Base-by-base conservation (phyloP, 306 rosid genomes). In the Vigna reflexopilosa region DNA sequence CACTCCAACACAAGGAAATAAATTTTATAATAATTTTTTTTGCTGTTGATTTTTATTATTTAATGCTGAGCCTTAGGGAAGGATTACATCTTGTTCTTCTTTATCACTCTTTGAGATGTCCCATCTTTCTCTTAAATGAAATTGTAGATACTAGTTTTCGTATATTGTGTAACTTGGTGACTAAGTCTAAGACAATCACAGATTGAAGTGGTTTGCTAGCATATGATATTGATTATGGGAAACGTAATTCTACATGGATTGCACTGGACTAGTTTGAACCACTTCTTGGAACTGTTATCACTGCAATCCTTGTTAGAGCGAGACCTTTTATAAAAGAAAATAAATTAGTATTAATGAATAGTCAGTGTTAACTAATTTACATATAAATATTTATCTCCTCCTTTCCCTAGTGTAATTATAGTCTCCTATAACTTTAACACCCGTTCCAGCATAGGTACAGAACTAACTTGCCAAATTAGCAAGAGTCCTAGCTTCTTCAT, bases 151-250 rank as follows among this genome's bases (percentile, higher is more conserved):
- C 30, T 62, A 48, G 34, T 48, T 28, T 62, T 13, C 61, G n/a
- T 28, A 40, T 17, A 22, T 24, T 48, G 14, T 48, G 66, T 44
- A 44, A 17, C 62, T 65, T 66, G 67, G 75, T 50, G 22, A 70
- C 13, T 42, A 49, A 26, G 17, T 62, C 38, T n/a, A n/a, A 36
- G 66, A 22, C 32, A 71, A 72, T 64, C 57, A 11, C 34, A 42
- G 40, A 44, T 71, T 66, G 59, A 57, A 66, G 69, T 78, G 64
- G 62, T 65, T 64, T 78, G 32, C 44, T 72, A 44, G 55, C 19
- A 45, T 24, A 11, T 30, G 42, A 10, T 75, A 30, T 67, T 70
- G 47, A 40, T 9, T 24, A 54, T 51, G 20, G 55, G 3, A 49
- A 49, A 45, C 24, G 54, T 48, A 49, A 42, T 40, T 30, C 16